Evolutionary conservation across 768 basidiomycete genomes (phyloP).

Genomic region (Suillus bovinus): DNA sequence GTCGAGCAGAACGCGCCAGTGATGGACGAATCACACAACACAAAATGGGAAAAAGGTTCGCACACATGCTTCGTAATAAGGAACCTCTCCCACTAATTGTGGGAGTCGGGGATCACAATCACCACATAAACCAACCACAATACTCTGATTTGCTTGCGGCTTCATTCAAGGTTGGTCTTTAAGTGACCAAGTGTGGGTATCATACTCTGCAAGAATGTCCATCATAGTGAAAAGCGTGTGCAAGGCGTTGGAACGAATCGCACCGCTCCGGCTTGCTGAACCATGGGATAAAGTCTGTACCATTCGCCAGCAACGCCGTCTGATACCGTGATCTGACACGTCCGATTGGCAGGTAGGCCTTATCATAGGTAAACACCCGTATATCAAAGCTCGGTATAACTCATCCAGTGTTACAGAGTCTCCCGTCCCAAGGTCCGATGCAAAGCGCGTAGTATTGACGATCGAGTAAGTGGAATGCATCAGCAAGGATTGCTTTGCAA

Average conservation of each 20-base stretch:
- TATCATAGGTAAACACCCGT: slow-evolving; percentile 55
- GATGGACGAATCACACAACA: no score
- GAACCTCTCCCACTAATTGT: no score
- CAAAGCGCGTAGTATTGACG: slow-evolving; percentile 60
- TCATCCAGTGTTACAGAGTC: slow-evolving; percentile 42
- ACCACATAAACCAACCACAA: not conserved
- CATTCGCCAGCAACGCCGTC: slow-evolving; percentile 5
- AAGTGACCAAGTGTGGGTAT: not conserved
- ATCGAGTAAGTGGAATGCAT: slow-evolving; percentile 55
- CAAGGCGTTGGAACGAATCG: slow-evolving; percentile 79
- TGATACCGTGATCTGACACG: slow-evolving; percentile 11
- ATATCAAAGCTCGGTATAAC: slow-evolving; percentile 9
- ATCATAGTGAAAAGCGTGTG: slow-evolving; percentile 47
- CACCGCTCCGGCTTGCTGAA: slow-evolving; percentile 83
- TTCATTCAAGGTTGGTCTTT: not conserved
- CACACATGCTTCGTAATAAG: no score
- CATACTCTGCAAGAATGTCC: slow-evolving; percentile 9
- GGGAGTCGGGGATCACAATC: not conserved
- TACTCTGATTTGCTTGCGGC: not conserved
- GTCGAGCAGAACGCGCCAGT: no score
- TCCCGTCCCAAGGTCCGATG: slow-evolving; percentile 46
- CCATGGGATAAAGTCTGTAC: slow-evolving; percentile 90
- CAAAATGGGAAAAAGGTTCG: no score
- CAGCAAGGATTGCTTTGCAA: slow-evolving; percentile 14
- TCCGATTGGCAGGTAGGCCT: slow-evolving; percentile 58